phyloP scores from a whole-genome alignment of 805 yeast genomes.

The Candida koratica region DNA sequence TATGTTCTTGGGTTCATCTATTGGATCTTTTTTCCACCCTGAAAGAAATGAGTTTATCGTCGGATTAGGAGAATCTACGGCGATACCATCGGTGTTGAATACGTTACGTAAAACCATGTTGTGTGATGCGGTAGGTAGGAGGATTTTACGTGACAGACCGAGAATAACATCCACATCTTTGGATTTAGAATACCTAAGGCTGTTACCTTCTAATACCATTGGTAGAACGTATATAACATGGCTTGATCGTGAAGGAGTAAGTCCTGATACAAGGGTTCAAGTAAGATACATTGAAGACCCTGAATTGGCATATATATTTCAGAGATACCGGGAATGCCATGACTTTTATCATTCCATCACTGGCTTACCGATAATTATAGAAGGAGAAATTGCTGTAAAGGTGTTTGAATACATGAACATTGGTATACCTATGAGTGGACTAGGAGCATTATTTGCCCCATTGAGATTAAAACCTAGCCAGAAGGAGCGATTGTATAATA shows the following conservation, averaged over 20 bases:
- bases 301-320: slow-evolving; percentile 87
- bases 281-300: slow-evolving; percentile 87
- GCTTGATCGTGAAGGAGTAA: slow-evolving; percentile 82
- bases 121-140: slow-evolving; percentile 68
- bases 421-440: slow-evolving; percentile 92
- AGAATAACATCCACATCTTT: slow-evolving; percentile 72
- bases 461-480: slow-evolving; percentile 63
- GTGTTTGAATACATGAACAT: slow-evolving; percentile 88
- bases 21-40: slow-evolving; percentile 75
- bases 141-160: slow-evolving; percentile 74
- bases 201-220: slow-evolving; percentile 62
- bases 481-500: slow-evolving; percentile 56
- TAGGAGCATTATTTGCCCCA: slow-evolving; percentile 90
- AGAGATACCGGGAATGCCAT: slow-evolving; percentile 93
- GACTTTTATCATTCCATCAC: slow-evolving; percentile 94
- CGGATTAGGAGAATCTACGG: slow-evolving; percentile 87
- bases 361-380: slow-evolving; percentile 84
- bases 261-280: slow-evolving; percentile 89
- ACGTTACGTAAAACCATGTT: slow-evolving; percentile 71
- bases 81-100: slow-evolving; percentile 62
- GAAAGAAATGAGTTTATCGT: slow-evolving; percentile 72
- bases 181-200: slow-evolving; percentile 55
- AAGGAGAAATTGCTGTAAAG: slow-evolving; percentile 95
- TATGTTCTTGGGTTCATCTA: slow-evolving; percentile 67
- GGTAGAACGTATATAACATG: slow-evolving; percentile 79